These are phyloP conservation scores for Geotrichum australiense DNA, from an alignment of 1,139 yeast species.

Conservation along the genomic window DNA sequence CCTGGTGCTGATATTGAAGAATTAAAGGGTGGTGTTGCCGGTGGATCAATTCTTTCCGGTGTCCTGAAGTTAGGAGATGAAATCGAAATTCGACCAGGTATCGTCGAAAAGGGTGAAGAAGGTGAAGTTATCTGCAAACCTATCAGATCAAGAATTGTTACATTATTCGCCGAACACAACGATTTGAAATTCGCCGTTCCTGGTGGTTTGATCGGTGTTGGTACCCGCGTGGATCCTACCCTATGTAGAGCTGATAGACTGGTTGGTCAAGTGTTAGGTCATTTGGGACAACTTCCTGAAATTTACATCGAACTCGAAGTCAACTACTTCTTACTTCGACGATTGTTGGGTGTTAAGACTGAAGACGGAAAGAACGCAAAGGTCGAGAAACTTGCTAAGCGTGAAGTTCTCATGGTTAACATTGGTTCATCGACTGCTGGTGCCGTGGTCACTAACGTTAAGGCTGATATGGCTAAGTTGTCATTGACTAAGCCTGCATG, in stretches of 20 bases:
- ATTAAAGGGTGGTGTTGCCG: constrained; percentile 99
- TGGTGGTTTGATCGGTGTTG: constrained; percentile 99
- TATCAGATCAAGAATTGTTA: constrained; percentile 86
- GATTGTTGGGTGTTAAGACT: constrained; percentile 96
- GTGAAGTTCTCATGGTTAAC: constrained; percentile 97
- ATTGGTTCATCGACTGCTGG: constrained; percentile 99
- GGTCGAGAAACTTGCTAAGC: constrained; percentile 88
- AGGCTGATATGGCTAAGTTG: constrained; percentile 98
- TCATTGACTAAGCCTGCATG: constrained; percentile 97
- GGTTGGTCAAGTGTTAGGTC: constrained; percentile 98
- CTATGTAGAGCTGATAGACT: constrained; percentile 98
- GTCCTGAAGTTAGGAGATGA: constrained; percentile 96
- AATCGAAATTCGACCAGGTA: constrained; percentile 98
- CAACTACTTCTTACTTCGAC: constrained; percentile 91
- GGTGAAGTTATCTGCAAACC: constrained; percentile 93
- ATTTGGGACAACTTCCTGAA: constrained; percentile 91
- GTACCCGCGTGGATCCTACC: constrained; percentile 98
- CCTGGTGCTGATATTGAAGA: constrained; percentile 98
- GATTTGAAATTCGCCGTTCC: constrained; percentile 98
- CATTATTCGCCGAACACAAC: constrained; percentile 95
- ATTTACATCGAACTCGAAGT: constrained; percentile 96
- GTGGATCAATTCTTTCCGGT: constrained; percentile 96
- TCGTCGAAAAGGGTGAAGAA: constrained; percentile 79
- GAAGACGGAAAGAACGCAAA: constrained; percentile 97
- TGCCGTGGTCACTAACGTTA: constrained; percentile 95